Evolutionary conservation across 495 filamentous ascomycete genomes (phyloP).

Genomic region (Penicillium flavigenum): DNA sequence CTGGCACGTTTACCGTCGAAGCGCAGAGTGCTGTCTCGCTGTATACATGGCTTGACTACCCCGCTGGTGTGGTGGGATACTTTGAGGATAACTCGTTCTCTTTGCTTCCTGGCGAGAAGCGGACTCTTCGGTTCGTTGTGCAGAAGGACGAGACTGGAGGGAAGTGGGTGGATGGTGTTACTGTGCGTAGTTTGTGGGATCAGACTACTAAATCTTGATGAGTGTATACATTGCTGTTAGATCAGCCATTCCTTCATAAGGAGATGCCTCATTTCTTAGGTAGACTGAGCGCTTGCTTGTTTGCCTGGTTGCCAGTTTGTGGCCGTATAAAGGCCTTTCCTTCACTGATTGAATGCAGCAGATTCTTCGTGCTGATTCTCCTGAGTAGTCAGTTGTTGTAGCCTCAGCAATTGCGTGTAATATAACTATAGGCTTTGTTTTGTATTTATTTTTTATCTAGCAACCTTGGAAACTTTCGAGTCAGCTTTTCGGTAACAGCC

Average conservation of each 20-base stretch:
- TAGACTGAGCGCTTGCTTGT: too few relatives aligned
- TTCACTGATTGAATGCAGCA: too few relatives aligned
- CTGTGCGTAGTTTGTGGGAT: slow-evolving; percentile 64
- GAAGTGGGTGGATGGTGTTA: slow-evolving; percentile 55
- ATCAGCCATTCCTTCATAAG: too few relatives aligned
- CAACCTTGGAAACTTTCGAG: too few relatives aligned
- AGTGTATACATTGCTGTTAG: too few relatives aligned
- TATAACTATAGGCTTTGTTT: not conserved
- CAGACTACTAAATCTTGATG: slow-evolving; percentile 42
- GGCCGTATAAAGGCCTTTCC: too few relatives aligned
- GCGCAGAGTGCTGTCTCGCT: slow-evolving; percentile 58
- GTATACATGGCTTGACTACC: slow-evolving; percentile 68
- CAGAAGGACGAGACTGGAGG: slow-evolving; percentile 48
- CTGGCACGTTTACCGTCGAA: slow-evolving; percentile 53
- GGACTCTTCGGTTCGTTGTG: slow-evolving; percentile 48
- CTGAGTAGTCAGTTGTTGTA: too few relatives aligned
- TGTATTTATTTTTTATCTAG: too few relatives aligned
- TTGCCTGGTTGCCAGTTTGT: too few relatives aligned
- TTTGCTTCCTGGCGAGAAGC: slow-evolving; percentile 53
- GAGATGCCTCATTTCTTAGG: too few relatives aligned
- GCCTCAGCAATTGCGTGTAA: not conserved
- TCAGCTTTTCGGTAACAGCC: too few relatives aligned
- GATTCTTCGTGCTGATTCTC: too few relatives aligned
- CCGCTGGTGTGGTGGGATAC: slow-evolving; percentile 54
- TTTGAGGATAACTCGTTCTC: slow-evolving; percentile 64